A percentile compares a stretch with the other conserved stretches of the same genome.
These are phyloP conservation scores for Xylona heveae DNA, from an alignment of 495 filamentous ascomycete genomes.

Conservation along the genomic window DNA sequence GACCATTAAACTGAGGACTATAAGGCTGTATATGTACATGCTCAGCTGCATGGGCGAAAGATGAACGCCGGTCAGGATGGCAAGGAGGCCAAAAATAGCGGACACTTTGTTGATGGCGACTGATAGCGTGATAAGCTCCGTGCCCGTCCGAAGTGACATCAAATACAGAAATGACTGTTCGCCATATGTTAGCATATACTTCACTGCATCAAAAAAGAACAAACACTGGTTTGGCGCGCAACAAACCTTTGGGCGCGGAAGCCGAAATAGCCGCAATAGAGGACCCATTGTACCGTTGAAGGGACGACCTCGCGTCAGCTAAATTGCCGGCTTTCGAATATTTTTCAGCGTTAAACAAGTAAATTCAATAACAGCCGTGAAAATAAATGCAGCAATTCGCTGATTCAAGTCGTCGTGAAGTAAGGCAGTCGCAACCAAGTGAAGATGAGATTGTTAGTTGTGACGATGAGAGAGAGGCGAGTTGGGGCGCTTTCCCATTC, in stretches of 20 bases:
- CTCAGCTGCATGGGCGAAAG: slow-evolving; percentile 49
- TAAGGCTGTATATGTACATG: slow-evolving; percentile 68
- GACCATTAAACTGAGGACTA: slow-evolving; percentile 35
- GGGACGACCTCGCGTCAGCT: too few species aligned
- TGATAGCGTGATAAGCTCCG: slow-evolving; percentile 57
- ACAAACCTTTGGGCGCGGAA: slow-evolving; percentile 2
- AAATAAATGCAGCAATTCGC: too few species aligned
- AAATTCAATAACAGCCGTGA: too few species aligned
- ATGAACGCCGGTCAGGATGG: slow-evolving; percentile 51
- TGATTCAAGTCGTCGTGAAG: too few species aligned
- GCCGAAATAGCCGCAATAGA: slow-evolving; percentile 1
- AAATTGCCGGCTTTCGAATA: too few species aligned
- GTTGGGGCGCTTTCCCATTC: too few species aligned
- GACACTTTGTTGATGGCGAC: slow-evolving; percentile 75
- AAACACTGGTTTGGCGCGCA: too few species aligned
- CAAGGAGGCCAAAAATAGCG: slow-evolving; percentile 72
- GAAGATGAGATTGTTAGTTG: too few species aligned
- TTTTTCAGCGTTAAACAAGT: too few species aligned
- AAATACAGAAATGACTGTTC: slow-evolving; percentile 56
- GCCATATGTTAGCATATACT: neutral
- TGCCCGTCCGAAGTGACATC: slow-evolving; percentile 68
- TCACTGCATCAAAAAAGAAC: neutral
- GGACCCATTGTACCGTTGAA: neutral
- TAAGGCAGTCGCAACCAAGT: too few species aligned
- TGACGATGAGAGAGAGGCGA: too few species aligned